These are phyloP conservation scores for Glomus cerebriforme DNA, from an alignment of 192 early-diverging fungal genomes.

Conservation along the genomic window DNA sequence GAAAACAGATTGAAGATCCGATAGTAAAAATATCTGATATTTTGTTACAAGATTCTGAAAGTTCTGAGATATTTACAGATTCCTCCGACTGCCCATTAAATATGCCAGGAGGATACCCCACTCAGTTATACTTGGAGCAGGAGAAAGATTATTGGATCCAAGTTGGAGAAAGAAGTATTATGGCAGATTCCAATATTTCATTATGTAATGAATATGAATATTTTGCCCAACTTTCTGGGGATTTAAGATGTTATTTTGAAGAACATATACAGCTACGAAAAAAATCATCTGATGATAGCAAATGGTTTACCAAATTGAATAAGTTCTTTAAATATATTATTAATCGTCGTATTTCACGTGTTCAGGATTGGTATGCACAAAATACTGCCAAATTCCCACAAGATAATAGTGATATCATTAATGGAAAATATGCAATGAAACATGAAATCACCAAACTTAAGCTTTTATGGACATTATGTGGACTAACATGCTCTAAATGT, in stretches of 20 bases:
- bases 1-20: conserved; percentile 1
- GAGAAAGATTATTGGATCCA: too few relatives aligned
- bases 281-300: neutral
- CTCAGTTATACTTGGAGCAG: too few relatives aligned
- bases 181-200: too few relatives aligned
- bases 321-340: conserved; percentile 14
- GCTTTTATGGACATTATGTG: neutral
- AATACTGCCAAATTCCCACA: neutral
- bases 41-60: neutral
- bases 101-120: too few relatives aligned
- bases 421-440: neutral
- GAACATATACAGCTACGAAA: neutral
- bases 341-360: conserved; percentile 8
- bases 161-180: too few relatives aligned
- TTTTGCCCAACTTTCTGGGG: neutral
- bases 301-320: neutral
- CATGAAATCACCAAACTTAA: neutral
- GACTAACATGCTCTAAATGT: neutral
- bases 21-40: neutral
- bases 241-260: neutral
- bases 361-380: neutral
- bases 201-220: neutral
- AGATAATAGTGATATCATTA: conserved; percentile 12
- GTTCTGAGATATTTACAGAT: neutral
- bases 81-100: too few relatives aligned